Conservation (phyloP, 768 basidiomycete genomes). For the Gymnopilus dilepis region DNA sequence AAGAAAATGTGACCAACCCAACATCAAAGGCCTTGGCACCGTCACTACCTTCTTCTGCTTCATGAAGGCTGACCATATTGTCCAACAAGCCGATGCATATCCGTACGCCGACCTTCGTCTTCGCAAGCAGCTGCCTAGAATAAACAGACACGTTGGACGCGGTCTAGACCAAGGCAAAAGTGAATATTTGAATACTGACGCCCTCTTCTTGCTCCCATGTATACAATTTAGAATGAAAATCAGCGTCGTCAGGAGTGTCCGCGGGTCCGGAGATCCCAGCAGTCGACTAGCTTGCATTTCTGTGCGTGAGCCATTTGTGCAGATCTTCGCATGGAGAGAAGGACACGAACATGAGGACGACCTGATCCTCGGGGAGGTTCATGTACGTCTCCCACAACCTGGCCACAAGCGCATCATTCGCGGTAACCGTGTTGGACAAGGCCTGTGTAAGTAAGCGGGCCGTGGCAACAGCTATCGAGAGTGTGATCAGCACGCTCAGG, state of each 20-base stretch:
- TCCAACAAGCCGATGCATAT: conserved; percentile 75
- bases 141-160: conserved; percentile 13
- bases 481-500: conserved; percentile 15
- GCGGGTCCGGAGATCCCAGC: conserved; percentile 67
- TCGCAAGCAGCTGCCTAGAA: conserved; percentile 56
- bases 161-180: not conserved
- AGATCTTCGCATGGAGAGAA: conserved; percentile 8
- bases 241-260: conserved; percentile 63
- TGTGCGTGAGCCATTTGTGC: conserved; percentile 16
- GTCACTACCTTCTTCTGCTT: conserved; percentile 67
- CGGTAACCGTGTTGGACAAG: conserved; percentile 84
- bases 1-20: conserved; percentile 52
- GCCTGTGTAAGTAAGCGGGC: conserved; percentile 77
- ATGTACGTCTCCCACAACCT: conserved; percentile 70
- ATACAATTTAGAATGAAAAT: conserved; percentile 78
- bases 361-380: conserved; percentile 71
- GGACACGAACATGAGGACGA: conserved; percentile 69
- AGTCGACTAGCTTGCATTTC: conserved; percentile 49
- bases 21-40: conserved; percentile 76
- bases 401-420: conserved; percentile 62
- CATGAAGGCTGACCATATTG: conserved; percentile 70
- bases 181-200: conserved; percentile 51
- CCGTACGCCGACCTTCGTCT: conserved; percentile 60
- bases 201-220: conserved; percentile 56
- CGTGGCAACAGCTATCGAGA: conserved; percentile 57